Evolutionary conservation across 805 yeast genomes (phyloP).

Genomic region (Allodekkera sacchari): DNA sequence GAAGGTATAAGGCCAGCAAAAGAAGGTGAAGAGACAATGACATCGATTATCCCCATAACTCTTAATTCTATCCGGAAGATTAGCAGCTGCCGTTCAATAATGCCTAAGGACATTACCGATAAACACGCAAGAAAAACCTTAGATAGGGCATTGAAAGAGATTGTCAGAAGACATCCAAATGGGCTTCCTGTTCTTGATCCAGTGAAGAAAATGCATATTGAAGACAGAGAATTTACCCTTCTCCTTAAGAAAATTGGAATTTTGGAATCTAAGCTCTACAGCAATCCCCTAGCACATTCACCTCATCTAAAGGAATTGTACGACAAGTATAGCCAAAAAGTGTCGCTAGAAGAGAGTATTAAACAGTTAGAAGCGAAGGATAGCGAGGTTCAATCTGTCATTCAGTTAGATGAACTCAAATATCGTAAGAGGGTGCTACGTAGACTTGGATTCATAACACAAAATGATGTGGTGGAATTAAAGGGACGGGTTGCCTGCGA

Average conservation of each 20-base stretch:
- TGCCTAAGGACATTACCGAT: slow-evolving; percentile 70
- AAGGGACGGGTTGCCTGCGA: slow-evolving; percentile 93
- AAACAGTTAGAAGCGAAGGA: slow-evolving; percentile 57
- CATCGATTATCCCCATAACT: slow-evolving; percentile 80
- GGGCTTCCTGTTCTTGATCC: slow-evolving; percentile 93
- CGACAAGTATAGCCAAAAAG: slow-evolving; percentile 56
- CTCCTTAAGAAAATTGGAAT: slow-evolving; percentile 75
- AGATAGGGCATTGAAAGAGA: slow-evolving; percentile 71
- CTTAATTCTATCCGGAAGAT: slow-evolving; percentile 65
- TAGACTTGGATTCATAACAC: slow-evolving; percentile 82
- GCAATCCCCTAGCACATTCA: slow-evolving; percentile 61
- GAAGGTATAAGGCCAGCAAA: slow-evolving; percentile 83
- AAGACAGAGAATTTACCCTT: slow-evolving; percentile 57
- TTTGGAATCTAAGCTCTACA: slow-evolving; percentile 60
- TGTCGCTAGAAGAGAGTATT: slow-evolving; percentile 50
- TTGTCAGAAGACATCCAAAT: slow-evolving; percentile 75
- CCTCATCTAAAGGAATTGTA: slow-evolving; percentile 56
- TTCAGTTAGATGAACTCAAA: slow-evolving; percentile 89
- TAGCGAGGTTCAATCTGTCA: slow-evolving; percentile 78
- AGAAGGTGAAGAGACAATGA: slow-evolving; percentile 60
- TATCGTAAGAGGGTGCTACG: slow-evolving; percentile 89
- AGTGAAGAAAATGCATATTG: slow-evolving; percentile 81
- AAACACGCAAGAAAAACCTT: slow-evolving; percentile 47
- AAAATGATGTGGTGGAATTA: slow-evolving; percentile 82
- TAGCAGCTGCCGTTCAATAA: slow-evolving; percentile 70